Evolutionary conservation across 805 yeast species (phyloP).

Genomic region (Metschnikowia peoriensis): DNA sequence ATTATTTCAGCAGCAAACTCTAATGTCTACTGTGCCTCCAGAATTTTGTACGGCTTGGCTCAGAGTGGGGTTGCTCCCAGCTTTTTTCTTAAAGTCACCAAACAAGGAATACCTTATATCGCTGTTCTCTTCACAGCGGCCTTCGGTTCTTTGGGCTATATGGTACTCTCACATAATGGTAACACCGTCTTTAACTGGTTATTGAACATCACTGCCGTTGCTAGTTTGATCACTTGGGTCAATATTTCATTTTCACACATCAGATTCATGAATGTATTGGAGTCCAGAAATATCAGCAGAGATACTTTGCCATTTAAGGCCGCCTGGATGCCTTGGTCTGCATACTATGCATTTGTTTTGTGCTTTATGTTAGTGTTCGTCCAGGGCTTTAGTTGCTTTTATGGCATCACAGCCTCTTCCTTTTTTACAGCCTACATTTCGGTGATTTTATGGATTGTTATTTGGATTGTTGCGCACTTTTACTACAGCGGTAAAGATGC

Average conservation of each 20-base stretch:
- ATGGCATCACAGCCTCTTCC: conserved; percentile 47
- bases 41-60: conserved; percentile 67
- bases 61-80: conserved; percentile 56
- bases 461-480: conserved; percentile 56
- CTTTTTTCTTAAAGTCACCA: conserved; percentile 47
- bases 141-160: conserved; percentile 64
- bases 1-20: conserved; percentile 78
- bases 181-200: conserved; percentile 67
- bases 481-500: conserved; percentile 45
- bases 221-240: conserved; percentile 74
- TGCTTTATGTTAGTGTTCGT: conserved; percentile 58
- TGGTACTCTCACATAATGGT: conserved; percentile 54
- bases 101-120: conserved; percentile 58
- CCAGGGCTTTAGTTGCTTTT: conserved; percentile 72
- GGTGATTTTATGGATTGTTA: conserved; percentile 53
- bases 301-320: conserved; percentile 76
- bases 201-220: conserved; percentile 68
- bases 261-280: conserved; percentile 66
- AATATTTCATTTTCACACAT: conserved; percentile 63
- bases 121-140: conserved; percentile 56
- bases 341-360: conserved; percentile 59
- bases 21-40: conserved; percentile 67
- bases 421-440: conserved; percentile 76
- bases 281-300: conserved; percentile 61
- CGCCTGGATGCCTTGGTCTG: conserved; percentile 60